Evolutionary conservation across 2,329 filamentous ascomycete genomes (phyloP).

Genomic region (Neocatenulostroma microsporum): DNA sequence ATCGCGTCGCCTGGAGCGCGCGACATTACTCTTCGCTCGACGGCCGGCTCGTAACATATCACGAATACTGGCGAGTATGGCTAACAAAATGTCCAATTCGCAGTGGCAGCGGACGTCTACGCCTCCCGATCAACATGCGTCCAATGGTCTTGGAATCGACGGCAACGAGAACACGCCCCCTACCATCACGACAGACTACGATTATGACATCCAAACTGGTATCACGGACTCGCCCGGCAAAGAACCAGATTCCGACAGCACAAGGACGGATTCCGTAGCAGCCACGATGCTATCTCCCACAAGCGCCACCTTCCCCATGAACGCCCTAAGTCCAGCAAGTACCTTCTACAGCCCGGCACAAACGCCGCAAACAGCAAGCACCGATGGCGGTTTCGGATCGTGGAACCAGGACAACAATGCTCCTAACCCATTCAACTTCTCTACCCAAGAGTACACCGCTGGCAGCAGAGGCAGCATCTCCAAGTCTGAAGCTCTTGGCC

Average conservation of each 20-base stretch:
- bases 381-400: slow-evolving; percentile 23
- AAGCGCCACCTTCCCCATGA: slow-evolving; percentile 19
- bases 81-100: too few species aligned
- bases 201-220: slow-evolving; percentile 25
- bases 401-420: slow-evolving; percentile 20
- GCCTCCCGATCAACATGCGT: slow-evolving; percentile 2
- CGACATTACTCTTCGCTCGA: too few species aligned
- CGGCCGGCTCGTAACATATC: too few species aligned
- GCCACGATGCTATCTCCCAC: slow-evolving; percentile 25
- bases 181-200: slow-evolving; percentile 22
- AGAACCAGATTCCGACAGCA: slow-evolving; percentile 9
- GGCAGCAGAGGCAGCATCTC: slow-evolving; percentile 46
- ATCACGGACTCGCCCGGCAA: slow-evolving; percentile 20
- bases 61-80: too few species aligned
- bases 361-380: slow-evolving; percentile 27
- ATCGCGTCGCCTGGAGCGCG: too few species aligned
- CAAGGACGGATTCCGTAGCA: slow-evolving; percentile 12
- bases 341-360: slow-evolving; percentile 24
- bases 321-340: slow-evolving; percentile 18
- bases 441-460: slow-evolving; percentile 51
- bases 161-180: slow-evolving; percentile 11
- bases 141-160: slow-evolving; percentile 9
- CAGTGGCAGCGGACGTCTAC: slow-evolving; percentile 6
- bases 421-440: slow-evolving; percentile 85
- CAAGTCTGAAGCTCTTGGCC: slow-evolving; percentile 68